Percentiles rank a stretch among this genome's conserved stretches.
phyloP scores from a whole-genome alignment of 306 rosid species.

The Prunus mira region DNA sequence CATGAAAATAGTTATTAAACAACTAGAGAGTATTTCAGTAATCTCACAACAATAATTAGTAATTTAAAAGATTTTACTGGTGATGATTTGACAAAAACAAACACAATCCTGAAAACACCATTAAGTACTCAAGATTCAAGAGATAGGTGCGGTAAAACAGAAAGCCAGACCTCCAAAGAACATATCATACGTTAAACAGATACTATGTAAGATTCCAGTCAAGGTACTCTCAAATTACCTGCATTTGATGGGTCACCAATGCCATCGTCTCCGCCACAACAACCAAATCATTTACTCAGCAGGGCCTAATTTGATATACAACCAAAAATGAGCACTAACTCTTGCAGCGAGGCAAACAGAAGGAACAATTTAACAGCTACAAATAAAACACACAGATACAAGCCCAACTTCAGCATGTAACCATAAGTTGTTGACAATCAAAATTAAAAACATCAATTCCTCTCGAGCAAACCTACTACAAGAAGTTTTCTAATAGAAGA shows the following conservation, averaged over 20 bases:
- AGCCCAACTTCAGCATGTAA: neutral
- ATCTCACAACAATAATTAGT: neutral
- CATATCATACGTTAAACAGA: neutral
- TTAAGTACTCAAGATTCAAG: neutral
- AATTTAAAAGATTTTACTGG: neutral
- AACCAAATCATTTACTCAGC: conserved; percentile 48
- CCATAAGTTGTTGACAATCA: neutral
- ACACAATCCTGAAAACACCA: neutral
- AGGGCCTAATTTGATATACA: conserved; percentile 33
- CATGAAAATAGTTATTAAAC: neutral
- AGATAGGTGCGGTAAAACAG: neutral
- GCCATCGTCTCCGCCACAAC: conserved; percentile 59
- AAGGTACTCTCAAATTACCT: conserved; percentile 46
- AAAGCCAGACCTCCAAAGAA: neutral
- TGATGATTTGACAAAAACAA: neutral
- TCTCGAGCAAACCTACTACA: neutral
- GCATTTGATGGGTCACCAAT: conserved; percentile 67
- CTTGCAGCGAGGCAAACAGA: neutral
- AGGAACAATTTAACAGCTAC: neutral
- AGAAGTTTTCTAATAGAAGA: neutral
- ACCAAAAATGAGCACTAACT: neutral
- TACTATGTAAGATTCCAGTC: neutral
- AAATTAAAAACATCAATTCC: neutral
- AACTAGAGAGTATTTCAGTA: neutral
- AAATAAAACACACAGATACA: neutral